These are phyloP conservation scores for Hypoxylon sp. DNA, from an alignment of 2,329 filamentous ascomycete genomes.

Conservation along the genomic window DNA sequence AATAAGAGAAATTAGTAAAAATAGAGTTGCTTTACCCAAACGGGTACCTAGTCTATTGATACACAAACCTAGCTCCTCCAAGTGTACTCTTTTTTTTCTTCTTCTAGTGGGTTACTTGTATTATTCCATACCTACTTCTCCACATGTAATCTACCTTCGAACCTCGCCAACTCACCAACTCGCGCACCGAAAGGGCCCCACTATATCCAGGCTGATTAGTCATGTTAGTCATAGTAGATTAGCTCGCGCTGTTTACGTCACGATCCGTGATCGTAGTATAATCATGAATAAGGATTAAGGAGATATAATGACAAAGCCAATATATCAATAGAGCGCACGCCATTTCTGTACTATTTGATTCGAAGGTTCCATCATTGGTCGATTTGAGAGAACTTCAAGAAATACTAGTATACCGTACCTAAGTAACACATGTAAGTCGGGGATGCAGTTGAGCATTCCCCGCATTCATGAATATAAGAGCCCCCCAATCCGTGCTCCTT, in stretches of 20 bases:
- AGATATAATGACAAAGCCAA: conserved; percentile 43
- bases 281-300: conserved; percentile 39
- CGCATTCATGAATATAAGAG: conserved; percentile 44
- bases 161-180: not conserved
- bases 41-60: conserved; percentile 7
- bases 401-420: not conserved
- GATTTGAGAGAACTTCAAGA: conserved; percentile 13
- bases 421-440: conserved; percentile 3
- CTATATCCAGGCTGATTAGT: conserved; percentile 12
- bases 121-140: too few relatives aligned
- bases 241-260: conserved; percentile 54
- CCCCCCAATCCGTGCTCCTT: conserved; percentile 16
- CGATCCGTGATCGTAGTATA: conserved; percentile 53
- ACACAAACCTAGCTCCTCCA: conserved; percentile 1
- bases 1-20: conserved; percentile 31
- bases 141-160: conserved; percentile 3
- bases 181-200: conserved; percentile 3
- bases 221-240: conserved; percentile 7
- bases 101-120: not conserved
- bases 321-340: conserved; percentile 24
- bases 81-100: not conserved
- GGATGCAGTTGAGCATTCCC: conserved; percentile 8
- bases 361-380: conserved; percentile 18
- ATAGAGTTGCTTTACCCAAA: conserved; percentile 42
- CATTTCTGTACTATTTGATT: conserved; percentile 23